phyloP scores from a whole-genome alignment of 495 filamentous ascomycete species.

The Coniosporium apollinis region DNA sequence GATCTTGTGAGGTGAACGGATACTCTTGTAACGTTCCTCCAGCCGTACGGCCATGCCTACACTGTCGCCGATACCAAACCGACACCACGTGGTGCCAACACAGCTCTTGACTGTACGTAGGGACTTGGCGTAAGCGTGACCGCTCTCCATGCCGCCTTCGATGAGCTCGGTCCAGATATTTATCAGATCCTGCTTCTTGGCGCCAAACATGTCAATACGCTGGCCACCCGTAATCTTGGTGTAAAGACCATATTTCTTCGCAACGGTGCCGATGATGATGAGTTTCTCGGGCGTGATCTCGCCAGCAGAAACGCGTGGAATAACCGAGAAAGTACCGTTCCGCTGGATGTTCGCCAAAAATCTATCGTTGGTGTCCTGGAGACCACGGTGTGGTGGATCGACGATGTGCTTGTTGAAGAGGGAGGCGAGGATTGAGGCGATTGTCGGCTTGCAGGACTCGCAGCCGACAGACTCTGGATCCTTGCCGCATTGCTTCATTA shows the following conservation, averaged over 20 bases:
- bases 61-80: conserved; percentile 85
- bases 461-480: conserved; percentile 65
- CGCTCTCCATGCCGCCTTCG: conserved; percentile 86
- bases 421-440: conserved; percentile 72
- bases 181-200: conserved; percentile 77
- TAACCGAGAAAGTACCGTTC: conserved; percentile 83
- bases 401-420: conserved; percentile 81
- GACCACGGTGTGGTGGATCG: conserved; percentile 52
- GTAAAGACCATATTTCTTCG: conserved; percentile 78
- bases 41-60: conserved; percentile 92
- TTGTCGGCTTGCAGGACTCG: conserved; percentile 77
- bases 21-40: conserved; percentile 89
- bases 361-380: conserved; percentile 88
- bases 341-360: conserved; percentile 92
- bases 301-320: conserved; percentile 71
- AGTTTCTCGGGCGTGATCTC: conserved; percentile 89
- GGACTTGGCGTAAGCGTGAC: conserved; percentile 88
- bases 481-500: conserved; percentile 71
- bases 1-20: conserved; percentile 82
- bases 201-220: conserved; percentile 91
- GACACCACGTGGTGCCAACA: conserved; percentile 89
- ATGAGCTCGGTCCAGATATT: conserved; percentile 79
- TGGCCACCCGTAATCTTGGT: conserved; percentile 94
- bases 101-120: conserved; percentile 88
- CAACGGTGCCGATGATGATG: conserved; percentile 74